Conservation (phyloP, 2,329 filamentous ascomycete genomes). For the Phialophora expanda region DNA sequence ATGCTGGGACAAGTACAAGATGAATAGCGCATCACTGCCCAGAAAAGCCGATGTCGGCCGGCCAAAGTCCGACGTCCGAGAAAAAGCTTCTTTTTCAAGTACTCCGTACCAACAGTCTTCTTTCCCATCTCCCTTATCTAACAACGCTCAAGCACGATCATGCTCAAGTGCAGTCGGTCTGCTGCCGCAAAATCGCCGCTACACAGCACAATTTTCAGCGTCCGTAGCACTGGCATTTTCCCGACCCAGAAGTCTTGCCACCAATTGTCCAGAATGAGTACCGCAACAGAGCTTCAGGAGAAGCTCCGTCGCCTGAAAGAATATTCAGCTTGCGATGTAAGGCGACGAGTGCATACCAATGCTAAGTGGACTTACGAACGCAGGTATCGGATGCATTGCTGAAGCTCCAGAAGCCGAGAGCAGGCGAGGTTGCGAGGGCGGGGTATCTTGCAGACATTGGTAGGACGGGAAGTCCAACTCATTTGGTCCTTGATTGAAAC, state of each 20-base stretch:
- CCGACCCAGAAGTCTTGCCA: not conserved
- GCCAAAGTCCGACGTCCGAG: not conserved
- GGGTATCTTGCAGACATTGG: conserved; percentile 70
- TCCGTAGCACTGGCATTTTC: not conserved
- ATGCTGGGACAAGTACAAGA: not conserved
- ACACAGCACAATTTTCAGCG: no score
- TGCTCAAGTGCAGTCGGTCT: not conserved
- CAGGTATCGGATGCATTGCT: conserved; percentile 74
- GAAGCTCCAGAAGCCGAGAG: conserved; percentile 61
- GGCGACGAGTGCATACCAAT: not conserved
- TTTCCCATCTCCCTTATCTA: not conserved
- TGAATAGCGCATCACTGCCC: not conserved
- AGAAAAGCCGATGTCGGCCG: not conserved
- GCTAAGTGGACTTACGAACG: conserved; percentile 3
- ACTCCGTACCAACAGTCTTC: not conserved
- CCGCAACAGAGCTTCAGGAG: conserved; percentile 41
- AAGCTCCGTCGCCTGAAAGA: conserved; percentile 43
- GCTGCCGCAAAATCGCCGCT: not conserved
- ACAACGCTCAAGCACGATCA: not conserved
- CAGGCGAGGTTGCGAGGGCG: conserved; percentile 60
- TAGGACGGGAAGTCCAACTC: conserved; percentile 42
- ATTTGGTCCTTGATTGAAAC: conserved; percentile 15
- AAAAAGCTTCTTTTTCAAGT: not conserved
- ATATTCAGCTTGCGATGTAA: conserved; percentile 53
- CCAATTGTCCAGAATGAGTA: not conserved